Evolutionary conservation across 2,329 filamentous ascomycete genomes (phyloP), one percentile per base, ranked within the genome.

Genomic region (Botrytis porri): DNA sequence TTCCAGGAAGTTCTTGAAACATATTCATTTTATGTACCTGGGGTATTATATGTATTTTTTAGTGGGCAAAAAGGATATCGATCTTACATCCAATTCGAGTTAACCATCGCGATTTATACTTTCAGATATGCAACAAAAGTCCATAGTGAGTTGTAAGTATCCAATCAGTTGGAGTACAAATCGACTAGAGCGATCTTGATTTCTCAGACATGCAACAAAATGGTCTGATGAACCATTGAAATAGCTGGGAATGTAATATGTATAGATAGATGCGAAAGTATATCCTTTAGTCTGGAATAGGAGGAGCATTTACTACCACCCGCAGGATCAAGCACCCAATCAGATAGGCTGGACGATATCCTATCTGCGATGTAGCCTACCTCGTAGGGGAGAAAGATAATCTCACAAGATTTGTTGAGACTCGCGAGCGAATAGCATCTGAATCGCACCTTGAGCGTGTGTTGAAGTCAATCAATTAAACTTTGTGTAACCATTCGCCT

Each of bases 41-140:
- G 48, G 48, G 48, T 54, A 54, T 5, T n/a, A 16, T n/a, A 5
- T n/a, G 4, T 5, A 25, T n/a, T 14, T 29, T 29, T 57, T 14
- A 3, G 20, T 37, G 32, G 6, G 57, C 20, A 37, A 22, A 25
- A 10, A 10, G 29, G 1, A 8, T 1, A 22, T 35, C 29, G 0
- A 32, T 35, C 59, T 1, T 22, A 39, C 32, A 41, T 18, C 25
- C 12, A 14, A 41, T 37, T 62, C 37, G 35, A 29, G 60, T 12
- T 37, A 41, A 29, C 37, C 39, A 3, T 39, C 8, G 16, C 14
- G 37, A n/a, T 20, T 9, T 62, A 39, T n/a, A 41, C 25, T 62
- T 41, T 62, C 25, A 62, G 60, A 62, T 62, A n/a, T 62, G 60
- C 60, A 41, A 62, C 60, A 62, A 62, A 48, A n/a, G 48, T n/a